Percentiles rank a stretch among this genome's conserved stretches.
phyloP scores from a whole-genome alignment of 108 stramenopile genomes.

The Parmales sp. region DNA sequence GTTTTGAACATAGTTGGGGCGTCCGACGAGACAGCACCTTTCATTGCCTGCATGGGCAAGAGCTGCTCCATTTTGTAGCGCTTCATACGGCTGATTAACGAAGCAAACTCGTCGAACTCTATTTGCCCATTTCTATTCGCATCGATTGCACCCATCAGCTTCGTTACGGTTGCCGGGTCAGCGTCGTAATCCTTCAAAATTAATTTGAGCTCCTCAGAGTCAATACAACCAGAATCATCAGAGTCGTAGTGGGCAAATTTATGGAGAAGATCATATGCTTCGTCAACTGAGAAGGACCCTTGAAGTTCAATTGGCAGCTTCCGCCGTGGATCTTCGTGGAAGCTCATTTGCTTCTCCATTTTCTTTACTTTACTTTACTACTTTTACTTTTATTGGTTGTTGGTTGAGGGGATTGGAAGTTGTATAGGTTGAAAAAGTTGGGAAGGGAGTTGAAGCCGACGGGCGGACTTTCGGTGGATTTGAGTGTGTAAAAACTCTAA shows the following conservation, averaged over 20 bases:
- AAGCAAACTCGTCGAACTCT: constrained; percentile 2
- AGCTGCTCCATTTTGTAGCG: not conserved
- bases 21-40: not conserved
- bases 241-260: not conserved
- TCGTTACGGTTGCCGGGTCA: not conserved
- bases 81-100: not conserved
- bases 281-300: not conserved
- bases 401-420: no score
- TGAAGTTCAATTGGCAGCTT: not conserved
- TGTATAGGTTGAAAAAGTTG: no score
- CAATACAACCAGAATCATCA: not conserved
- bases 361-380: no score
- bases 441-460: no score
- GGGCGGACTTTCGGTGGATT: no score
- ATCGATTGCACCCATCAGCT: constrained; percentile 3
- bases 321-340: not conserved
- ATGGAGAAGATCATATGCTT: not conserved
- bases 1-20: not conserved
- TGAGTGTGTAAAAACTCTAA: no score
- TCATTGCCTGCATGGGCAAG: constrained; percentile 9
- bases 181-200: not conserved
- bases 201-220: constrained; percentile 3
- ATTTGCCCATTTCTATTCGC: not conserved
- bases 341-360: not conserved
- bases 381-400: no score